Evolutionary conservation across 2,329 filamentous ascomycete species (phyloP), one percentile per base, ranked within the genome.

Genomic region (Xylaria polymorpha): DNA sequence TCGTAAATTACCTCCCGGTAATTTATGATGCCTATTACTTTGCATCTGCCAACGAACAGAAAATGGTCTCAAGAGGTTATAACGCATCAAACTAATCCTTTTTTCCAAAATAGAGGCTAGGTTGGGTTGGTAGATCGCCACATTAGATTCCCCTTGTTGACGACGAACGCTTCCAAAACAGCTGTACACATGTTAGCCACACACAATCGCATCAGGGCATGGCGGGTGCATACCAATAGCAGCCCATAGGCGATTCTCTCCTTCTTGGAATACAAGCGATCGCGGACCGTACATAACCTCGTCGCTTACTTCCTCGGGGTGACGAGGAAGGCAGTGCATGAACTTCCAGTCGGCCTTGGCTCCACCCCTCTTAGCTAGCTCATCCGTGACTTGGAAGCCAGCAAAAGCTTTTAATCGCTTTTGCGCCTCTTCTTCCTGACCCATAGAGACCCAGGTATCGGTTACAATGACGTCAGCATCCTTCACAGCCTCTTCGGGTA

Each of bases 371-470:
- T 91, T 88, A 1, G 94, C 95, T 74, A 99, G 85, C 51, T 96
- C 92, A 57, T 90, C 88, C 2, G 95, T 98, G 77, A 99, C 92
- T 80, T 98, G 95, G 82, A 94, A 99, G 15, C 95, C 94, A 37
- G 87, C 87, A 79, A 99, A 99, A 1, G 90, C 94, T 77, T 91
- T 88, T 69, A 98, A 80, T 60, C 93, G 86, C 84, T 92, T 91
- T 74, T 90, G 85, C 46, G 90, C 86, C 81, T 99, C 96, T 66
- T 88, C 89, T 81, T 99, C 96, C 81, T 98, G 95, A 56, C 96
- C 96, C 96, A 99, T 99, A 1, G 94, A 97, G 39, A 99, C 88
- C 96, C 96, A 99, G 0, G 96, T 99, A 78, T 99, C 96, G 0
- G 96, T 99, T 25, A 98, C 94, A 67, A 99, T 85, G 62, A 98